Conservation (phyloP, 495 filamentous ascomycete genomes). For the Amphirosellinia nigrospora region DNA sequence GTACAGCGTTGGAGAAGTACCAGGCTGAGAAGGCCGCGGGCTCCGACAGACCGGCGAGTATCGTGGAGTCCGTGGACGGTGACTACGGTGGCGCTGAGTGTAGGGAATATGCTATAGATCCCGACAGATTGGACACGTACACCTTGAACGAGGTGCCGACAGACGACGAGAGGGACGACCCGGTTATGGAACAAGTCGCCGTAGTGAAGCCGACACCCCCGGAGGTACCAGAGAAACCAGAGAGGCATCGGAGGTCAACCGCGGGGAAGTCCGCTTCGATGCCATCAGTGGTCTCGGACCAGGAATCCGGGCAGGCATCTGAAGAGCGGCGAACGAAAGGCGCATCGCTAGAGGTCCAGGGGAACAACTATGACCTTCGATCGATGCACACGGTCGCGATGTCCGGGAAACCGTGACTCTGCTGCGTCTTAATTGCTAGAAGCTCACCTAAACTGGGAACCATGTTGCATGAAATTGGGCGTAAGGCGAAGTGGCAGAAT, state of each 20-base stretch:
- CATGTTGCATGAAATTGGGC: constrained; percentile 26
- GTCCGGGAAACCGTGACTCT: constrained; percentile 42
- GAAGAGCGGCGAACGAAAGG: constrained; percentile 12
- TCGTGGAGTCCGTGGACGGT: constrained; percentile 26
- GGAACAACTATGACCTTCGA: constrained; percentile 36
- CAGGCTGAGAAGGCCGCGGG: constrained; percentile 30
- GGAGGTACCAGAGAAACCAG: constrained; percentile 13
- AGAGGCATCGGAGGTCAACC: constrained; percentile 16
- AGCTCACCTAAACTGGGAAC: constrained; percentile 4
- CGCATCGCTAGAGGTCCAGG: constrained; percentile 20
- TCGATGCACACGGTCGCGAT: constrained; percentile 42
- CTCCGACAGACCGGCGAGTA: constrained; percentile 20
- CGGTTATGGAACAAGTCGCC: neutral
- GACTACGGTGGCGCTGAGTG: constrained; percentile 24
- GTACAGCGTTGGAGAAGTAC: constrained; percentile 40
- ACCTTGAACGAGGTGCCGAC: constrained; percentile 24
- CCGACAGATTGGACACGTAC: constrained; percentile 16
- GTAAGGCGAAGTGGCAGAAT: constrained; percentile 24
- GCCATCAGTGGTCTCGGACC: constrained; percentile 19
- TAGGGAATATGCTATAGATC: neutral
- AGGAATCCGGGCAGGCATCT: neutral
- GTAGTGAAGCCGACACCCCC: constrained; percentile 1
- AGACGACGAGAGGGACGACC: constrained; percentile 20
- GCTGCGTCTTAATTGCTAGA: constrained; percentile 26
- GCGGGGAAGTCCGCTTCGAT: neutral